Base-by-base conservation (phyloP, 495 filamentous ascomycete genomes). In the Annulohypoxylon bovei region DNA sequence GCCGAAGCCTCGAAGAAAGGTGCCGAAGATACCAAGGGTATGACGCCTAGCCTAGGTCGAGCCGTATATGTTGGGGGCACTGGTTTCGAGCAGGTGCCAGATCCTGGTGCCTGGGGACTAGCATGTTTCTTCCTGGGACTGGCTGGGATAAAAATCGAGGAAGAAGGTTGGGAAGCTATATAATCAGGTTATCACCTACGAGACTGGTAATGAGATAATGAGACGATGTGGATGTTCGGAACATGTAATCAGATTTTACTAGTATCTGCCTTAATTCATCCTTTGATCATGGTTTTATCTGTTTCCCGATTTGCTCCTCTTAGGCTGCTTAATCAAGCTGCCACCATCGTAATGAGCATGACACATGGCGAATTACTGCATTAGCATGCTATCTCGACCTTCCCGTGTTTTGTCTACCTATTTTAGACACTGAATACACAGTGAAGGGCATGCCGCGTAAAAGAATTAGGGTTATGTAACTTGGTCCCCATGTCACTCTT, bases 51-150 rank as follows among this genome's bases (percentile, higher is more conserved):
- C 71, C 80, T 99, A 27, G 95, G 95, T 4, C 84, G 95, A 65
- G 89, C 91, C 6, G 95, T 98, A 12, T 99, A 99, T 81, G 90
- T 99, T 64, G 94, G 93, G 39, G 90, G 94, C n/a, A 85, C 91
- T 58, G 90, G 89, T 0, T 92, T 85, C 73, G 87, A 92, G 71
- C 87, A 92, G 71, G 88, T 98, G 6, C 94, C 95, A 8, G 95
- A 99, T 79, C 95, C 95, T 1, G 95, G 95, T 6, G 95, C 95
- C 23, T 91, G 88, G 84, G 96, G 93, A 39, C 81, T 97, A 71
- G 91, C 85, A 20, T 88, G 89, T 72, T 93, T 99, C 75, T 89
- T 97, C 78, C 80, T 84, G 59, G 95, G 94, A 0, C 64, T 99
- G 66, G 91, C 91, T 16, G 81, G 81, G 7, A 55, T 78, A 54